These are phyloP conservation scores for Miscanthus sacchariflorus DNA, from an alignment of 202 grass and related monocot species.

Conservation along the genomic window DNA sequence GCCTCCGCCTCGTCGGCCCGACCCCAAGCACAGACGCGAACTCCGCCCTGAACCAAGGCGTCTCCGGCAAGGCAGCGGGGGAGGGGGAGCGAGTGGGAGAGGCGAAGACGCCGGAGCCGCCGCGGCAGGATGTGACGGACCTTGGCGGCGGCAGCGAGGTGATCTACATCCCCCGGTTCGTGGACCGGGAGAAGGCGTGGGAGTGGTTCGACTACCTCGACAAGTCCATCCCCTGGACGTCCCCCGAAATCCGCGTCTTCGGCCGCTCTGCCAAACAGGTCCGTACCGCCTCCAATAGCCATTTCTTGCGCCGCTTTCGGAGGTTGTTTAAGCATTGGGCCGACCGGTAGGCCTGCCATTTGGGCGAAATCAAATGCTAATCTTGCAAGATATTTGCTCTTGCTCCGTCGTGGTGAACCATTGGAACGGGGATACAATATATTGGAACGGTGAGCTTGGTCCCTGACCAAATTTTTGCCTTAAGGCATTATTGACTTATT, in stretches of 20 bases:
- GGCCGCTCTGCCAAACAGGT: conserved; percentile 76
- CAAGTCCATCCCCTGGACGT: conserved; percentile 74
- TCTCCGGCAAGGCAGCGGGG: background rate
- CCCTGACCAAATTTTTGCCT: background rate
- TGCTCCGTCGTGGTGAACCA: background rate
- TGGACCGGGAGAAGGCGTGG: conserved; percentile 69
- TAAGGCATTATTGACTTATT: background rate
- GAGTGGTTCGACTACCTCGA: conserved; percentile 75
- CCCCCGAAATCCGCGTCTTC: conserved; percentile 72
- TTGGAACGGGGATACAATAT: background rate
- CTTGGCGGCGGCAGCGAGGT: conserved; percentile 81
- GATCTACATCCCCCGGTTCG: conserved; percentile 66
- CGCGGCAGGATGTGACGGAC: conserved; percentile 50
- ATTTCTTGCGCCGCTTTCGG: background rate
- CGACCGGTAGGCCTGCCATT: background rate
- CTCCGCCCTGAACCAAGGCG: background rate
- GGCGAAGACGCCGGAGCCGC: conserved; percentile 32
- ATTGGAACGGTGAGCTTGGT: background rate
- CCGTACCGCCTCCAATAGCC: background rate
- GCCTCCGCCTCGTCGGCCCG: conserved; percentile 36
- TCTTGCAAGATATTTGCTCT: background rate
- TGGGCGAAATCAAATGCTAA: background rate
- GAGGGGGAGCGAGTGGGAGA: conserved; percentile 2
- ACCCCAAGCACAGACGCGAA: background rate
- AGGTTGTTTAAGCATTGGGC: background rate